Evolutionary conservation across 371 early-diverging fungal genomes (phyloP).

Genomic region (Apophysomyces trapeziformis): DNA sequence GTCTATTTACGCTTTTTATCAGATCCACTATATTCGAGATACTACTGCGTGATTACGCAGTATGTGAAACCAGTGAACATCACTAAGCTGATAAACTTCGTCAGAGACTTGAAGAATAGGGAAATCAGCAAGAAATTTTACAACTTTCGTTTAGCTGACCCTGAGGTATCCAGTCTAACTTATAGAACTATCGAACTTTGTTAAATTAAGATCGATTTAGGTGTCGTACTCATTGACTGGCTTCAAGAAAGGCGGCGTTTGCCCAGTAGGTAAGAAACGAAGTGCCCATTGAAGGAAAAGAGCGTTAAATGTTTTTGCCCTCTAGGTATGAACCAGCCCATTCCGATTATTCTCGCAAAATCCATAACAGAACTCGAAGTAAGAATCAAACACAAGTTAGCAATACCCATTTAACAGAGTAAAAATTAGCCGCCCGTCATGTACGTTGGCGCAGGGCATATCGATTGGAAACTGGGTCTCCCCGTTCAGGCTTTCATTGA

Average conservation of each 20-base stretch:
- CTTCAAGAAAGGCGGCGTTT: slow-evolving; percentile 70
- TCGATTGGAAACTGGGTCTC: slow-evolving; percentile 86
- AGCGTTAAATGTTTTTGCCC: background rate
- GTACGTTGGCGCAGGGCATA: slow-evolving; percentile 88
- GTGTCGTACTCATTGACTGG: slow-evolving; percentile 67
- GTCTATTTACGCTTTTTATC: background rate
- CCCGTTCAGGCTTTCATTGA: slow-evolving; percentile 69
- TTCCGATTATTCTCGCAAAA: slow-evolving; percentile 72
- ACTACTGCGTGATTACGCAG: slow-evolving; percentile 68
- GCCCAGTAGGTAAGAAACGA: slow-evolving; percentile 60
- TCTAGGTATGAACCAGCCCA: slow-evolving; percentile 45
- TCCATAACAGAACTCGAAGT: slow-evolving; percentile 61
- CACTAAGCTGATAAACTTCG: slow-evolving; percentile 65
- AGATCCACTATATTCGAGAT: slow-evolving; percentile 40
- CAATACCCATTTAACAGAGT: background rate
- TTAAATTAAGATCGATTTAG: slow-evolving; percentile 15
- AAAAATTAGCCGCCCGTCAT: slow-evolving; percentile 69
- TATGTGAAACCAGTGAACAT: slow-evolving; percentile 78
- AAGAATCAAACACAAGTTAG: slow-evolving; percentile 13
- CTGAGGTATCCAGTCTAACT: slow-evolving; percentile 31
- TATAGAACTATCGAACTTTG: background rate
- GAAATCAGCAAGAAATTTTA: slow-evolving; percentile 61
- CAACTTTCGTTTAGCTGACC: slow-evolving; percentile 59
- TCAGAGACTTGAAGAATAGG: slow-evolving; percentile 56
- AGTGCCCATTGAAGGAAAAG: background rate